A percentile compares a stretch with the other conserved stretches of the same genome.
Evolutionary conservation across 2,329 filamentous ascomycete genomes (phyloP).

Genomic region (Xylariaceae sp.): DNA sequence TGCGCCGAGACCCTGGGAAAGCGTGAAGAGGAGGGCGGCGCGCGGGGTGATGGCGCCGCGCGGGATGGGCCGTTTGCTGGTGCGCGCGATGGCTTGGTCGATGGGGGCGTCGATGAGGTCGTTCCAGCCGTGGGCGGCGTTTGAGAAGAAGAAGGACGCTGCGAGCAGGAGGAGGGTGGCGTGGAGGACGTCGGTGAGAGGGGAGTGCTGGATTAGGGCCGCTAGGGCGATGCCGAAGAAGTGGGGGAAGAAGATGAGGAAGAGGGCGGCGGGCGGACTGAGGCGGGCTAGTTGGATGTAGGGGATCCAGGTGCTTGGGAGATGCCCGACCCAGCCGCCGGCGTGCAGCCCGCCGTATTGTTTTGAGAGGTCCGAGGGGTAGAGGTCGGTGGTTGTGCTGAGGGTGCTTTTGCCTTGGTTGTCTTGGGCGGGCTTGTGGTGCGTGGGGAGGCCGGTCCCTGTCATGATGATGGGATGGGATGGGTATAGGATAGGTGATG

Average conservation of each 20-base stretch:
- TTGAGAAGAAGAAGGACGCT: constrained; percentile 31
- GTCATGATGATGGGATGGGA: constrained; percentile 7
- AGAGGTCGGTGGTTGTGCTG: constrained; percentile 4
- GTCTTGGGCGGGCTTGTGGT: constrained; percentile 16
- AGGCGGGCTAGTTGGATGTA: constrained; percentile 33
- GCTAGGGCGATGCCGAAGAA: constrained; percentile 31
- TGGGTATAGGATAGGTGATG: background rate
- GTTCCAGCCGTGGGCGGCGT: constrained; percentile 35
- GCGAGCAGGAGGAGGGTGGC: constrained; percentile 23
- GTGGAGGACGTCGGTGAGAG: constrained; percentile 19
- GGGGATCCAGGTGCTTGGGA: constrained; percentile 33
- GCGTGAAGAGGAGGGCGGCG: constrained; percentile 31
- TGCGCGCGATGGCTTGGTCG: constrained; percentile 31
- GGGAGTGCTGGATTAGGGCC: constrained; percentile 21
- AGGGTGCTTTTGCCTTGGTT: constrained; percentile 6
- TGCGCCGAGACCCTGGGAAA: constrained; percentile 25
- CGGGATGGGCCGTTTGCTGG: constrained; percentile 32
- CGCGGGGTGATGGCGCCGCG: constrained; percentile 31
- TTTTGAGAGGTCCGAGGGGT: constrained; percentile 21
- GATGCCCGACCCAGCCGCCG: constrained; percentile 32
- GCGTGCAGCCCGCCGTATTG: constrained; percentile 33
- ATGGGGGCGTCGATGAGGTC: constrained; percentile 34
- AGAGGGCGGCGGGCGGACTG: constrained; percentile 30
- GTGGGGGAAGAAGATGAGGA: constrained; percentile 34
- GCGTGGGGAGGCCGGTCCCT: constrained; percentile 10